A percentile compares a stretch with the other conserved stretches of the same genome.
phyloP scores from a whole-genome alignment of 805 yeast genomes.

The Candida dendrica region DNA sequence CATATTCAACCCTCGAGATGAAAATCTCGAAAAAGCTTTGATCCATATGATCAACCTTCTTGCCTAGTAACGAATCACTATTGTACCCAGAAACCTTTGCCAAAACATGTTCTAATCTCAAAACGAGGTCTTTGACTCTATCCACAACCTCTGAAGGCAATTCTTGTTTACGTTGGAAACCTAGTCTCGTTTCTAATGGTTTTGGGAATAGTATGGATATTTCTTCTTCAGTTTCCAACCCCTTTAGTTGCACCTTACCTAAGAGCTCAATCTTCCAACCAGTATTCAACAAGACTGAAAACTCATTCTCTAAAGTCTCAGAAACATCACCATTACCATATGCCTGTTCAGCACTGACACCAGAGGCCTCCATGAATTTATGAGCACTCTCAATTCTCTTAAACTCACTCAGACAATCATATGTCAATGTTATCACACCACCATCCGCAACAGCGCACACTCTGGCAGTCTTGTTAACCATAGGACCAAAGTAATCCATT shows the following conservation, averaged over 20 bases:
- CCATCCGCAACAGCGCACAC: slow-evolving; percentile 95
- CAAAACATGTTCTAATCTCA: slow-evolving; percentile 52
- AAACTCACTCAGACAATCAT: slow-evolving; percentile 73
- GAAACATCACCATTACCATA: slow-evolving; percentile 42
- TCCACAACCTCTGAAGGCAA: slow-evolving; percentile 34
- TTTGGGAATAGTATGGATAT: slow-evolving; percentile 76
- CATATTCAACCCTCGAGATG: slow-evolving; percentile 62
- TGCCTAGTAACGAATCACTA: slow-evolving; percentile 12
- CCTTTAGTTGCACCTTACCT: slow-evolving; percentile 89
- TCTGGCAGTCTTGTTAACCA: slow-evolving; percentile 93
- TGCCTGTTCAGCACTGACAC: slow-evolving; percentile 26
- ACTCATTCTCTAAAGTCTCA: slow-evolving; percentile 57
- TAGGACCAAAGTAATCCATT: slow-evolving; percentile 98
- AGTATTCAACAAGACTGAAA: slow-evolving; percentile 53
- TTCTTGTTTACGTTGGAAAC: slow-evolving; percentile 29
- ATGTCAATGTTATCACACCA: slow-evolving; percentile 88
- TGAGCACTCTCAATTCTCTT: slow-evolving; percentile 42
- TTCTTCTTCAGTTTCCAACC: slow-evolving; percentile 86
- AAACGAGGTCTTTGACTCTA: slow-evolving; percentile 45
- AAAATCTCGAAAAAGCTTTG: slow-evolving; percentile 54
- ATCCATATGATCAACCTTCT: slow-evolving; percentile 33
- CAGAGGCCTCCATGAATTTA: slow-evolving; percentile 20
- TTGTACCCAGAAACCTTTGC: slow-evolving; percentile 41
- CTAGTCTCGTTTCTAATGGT: slow-evolving; percentile 52
- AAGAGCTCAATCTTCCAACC: slow-evolving; percentile 63